phyloP scores from a whole-genome alignment of 2,329 filamentous ascomycete species.

The Atkinsonella hypoxylon region DNA sequence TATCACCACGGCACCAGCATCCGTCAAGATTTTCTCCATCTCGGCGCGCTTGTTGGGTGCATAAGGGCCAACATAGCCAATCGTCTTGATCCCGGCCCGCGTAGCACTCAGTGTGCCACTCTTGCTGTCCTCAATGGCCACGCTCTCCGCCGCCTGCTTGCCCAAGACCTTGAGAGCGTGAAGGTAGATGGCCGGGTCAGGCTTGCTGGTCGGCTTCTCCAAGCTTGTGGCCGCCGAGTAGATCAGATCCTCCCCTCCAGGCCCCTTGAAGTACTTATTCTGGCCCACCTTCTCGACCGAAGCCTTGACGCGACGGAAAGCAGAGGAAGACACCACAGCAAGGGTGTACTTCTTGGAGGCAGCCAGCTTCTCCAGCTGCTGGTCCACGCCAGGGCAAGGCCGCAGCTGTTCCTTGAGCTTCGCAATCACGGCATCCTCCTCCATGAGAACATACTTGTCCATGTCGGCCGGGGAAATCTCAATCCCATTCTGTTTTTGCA shows the following conservation, averaged over 20 bases:
- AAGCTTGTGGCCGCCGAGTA: conserved; percentile 77
- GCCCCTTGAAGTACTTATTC: conserved; percentile 56
- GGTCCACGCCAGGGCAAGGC: conserved; percentile 58
- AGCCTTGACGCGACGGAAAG: conserved; percentile 64
- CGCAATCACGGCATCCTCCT: conserved; percentile 74
- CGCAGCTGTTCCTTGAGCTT: conserved; percentile 58
- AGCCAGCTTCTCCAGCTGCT: conserved; percentile 52
- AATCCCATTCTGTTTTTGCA: conserved; percentile 68
- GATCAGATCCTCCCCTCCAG: conserved; percentile 46
- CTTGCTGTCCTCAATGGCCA: conserved; percentile 84
- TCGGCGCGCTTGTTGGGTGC: conserved; percentile 45
- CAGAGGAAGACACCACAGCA: conserved; percentile 71
- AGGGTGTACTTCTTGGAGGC: conserved; percentile 55
- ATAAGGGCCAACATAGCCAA: conserved; percentile 81
- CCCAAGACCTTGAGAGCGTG: conserved; percentile 63
- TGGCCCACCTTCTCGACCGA: conserved; percentile 70
- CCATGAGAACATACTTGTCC: conserved; percentile 59
- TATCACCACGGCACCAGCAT: conserved; percentile 50
- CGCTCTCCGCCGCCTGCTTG: conserved; percentile 56
- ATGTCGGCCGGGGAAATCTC: conserved; percentile 55
- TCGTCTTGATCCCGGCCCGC: conserved; percentile 65
- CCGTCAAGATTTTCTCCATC: conserved; percentile 50
- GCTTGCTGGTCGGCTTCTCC: conserved; percentile 73
- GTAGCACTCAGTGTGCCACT: conserved; percentile 64
- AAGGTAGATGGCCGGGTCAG: conserved; percentile 80